phyloP scores from a whole-genome alignment of 805 yeast genomes.

The Komagataella kurtzmanii region DNA sequence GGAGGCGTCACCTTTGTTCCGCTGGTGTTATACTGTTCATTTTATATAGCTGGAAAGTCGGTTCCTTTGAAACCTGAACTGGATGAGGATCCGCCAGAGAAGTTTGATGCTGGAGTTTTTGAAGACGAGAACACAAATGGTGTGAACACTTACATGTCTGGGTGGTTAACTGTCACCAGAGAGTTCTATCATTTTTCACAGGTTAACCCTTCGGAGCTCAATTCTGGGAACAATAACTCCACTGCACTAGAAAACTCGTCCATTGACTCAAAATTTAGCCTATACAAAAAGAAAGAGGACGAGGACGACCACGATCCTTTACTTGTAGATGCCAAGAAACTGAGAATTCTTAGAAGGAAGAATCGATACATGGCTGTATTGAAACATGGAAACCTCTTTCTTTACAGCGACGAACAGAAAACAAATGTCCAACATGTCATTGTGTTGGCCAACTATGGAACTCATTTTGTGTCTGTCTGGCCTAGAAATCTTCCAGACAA shows the following conservation, averaged over 20 bases:
- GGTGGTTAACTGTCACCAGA: slow-evolving; percentile 78
- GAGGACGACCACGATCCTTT: slow-evolving; percentile 11
- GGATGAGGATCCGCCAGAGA: slow-evolving; percentile 21
- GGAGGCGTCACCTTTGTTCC: slow-evolving; percentile 85
- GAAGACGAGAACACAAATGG: slow-evolving; percentile 51
- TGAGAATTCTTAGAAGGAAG: slow-evolving; percentile 29
- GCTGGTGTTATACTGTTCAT: slow-evolving; percentile 23
- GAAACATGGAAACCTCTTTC: slow-evolving; percentile 77
- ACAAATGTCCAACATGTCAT: slow-evolving; percentile 66
- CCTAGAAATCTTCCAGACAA: slow-evolving; percentile 68
- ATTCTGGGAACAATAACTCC: background rate
- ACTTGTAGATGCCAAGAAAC: slow-evolving; percentile 20
- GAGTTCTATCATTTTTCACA: slow-evolving; percentile 50
- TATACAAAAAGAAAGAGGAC: slow-evolving; percentile 2
- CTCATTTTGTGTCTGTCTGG: slow-evolving; percentile 65
- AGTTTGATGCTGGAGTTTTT: slow-evolving; percentile 38
- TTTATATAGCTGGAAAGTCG: slow-evolving; percentile 22
- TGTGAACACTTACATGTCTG: slow-evolving; percentile 47
- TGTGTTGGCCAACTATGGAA: slow-evolving; percentile 39
- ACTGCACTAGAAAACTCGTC: slow-evolving; percentile 8
- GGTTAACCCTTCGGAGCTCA: slow-evolving; percentile 13
- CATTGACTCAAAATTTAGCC: slow-evolving; percentile 4
- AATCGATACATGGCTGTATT: slow-evolving; percentile 58
- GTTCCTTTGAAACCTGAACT: slow-evolving; percentile 18
- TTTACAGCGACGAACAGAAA: slow-evolving; percentile 61